Percentiles rank a stretch among this genome's conserved stretches.
Evolutionary conservation across 2,329 filamentous ascomycete genomes (phyloP).

Genomic region (Chalaropsis thielavioides): DNA sequence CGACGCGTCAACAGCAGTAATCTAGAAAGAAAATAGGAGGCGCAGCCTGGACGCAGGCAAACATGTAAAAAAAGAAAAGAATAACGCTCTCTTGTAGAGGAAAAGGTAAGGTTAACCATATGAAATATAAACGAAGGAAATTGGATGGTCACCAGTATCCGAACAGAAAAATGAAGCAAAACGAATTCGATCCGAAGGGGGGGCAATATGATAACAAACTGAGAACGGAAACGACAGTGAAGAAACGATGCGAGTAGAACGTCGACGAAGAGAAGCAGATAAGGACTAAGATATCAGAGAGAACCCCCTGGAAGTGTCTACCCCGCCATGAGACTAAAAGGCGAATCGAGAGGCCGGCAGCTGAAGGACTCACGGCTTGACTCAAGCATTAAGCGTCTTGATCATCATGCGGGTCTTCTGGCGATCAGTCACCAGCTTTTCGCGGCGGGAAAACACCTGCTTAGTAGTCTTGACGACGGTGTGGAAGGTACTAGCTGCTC

Average conservation of each 20-base stretch:
- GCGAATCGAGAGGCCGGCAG: not conserved
- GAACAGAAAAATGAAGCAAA: not conserved
- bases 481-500: constrained; percentile 82
- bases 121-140: not conserved
- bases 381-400: constrained; percentile 35
- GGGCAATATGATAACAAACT: not conserved
- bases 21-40: not conserved
- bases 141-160: not conserved
- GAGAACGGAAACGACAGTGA: not conserved
- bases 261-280: not conserved
- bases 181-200: not conserved
- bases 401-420: constrained; percentile 59
- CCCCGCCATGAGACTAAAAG: constrained; percentile 4
- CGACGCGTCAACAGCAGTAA: not conserved
- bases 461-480: constrained; percentile 66
- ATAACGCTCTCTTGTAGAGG: not conserved
- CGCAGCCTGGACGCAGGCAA: not conserved
- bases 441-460: constrained; percentile 48
- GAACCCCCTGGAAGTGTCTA: not conserved
- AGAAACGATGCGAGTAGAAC: not conserved
- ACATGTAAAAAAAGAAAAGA: not conserved
- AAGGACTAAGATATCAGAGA: not conserved
- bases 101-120: not conserved
- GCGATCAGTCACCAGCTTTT: constrained; percentile 54
- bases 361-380: not conserved